phyloP scores from a whole-genome alignment of 768 basidiomycete species.

The Podaxis mareebaensis region DNA sequence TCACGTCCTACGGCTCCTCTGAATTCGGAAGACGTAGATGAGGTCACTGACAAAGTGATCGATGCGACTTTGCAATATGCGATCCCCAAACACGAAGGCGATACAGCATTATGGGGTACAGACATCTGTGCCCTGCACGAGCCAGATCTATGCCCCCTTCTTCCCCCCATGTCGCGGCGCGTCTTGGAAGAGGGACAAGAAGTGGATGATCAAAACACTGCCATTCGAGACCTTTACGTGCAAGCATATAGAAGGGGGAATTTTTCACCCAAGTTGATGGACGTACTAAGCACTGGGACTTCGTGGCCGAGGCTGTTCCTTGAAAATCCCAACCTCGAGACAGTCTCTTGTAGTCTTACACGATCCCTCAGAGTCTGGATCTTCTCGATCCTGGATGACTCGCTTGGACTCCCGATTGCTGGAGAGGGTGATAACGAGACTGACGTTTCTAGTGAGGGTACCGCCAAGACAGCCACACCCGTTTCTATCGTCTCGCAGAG shows the following conservation, averaged over 20 bases:
- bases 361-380: constrained; percentile 63
- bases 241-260: constrained; percentile 62
- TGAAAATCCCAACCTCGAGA: constrained; percentile 75
- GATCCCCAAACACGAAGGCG: constrained; percentile 58
- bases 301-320: constrained; percentile 76
- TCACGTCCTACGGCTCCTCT: constrained; percentile 46
- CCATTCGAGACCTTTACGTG: constrained; percentile 52
- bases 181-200: constrained; percentile 36
- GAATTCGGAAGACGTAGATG: constrained; percentile 63
- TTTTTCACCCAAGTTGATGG: constrained; percentile 57
- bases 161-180: constrained; percentile 51
- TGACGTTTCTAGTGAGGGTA: constrained; percentile 33
- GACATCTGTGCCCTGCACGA: constrained; percentile 64
- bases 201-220: constrained; percentile 23
- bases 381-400: constrained; percentile 68
- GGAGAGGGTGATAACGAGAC: not conserved
- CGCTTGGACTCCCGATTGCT: constrained; percentile 54
- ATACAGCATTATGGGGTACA: constrained; percentile 50
- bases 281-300: constrained; percentile 60
- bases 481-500: constrained; percentile 36
- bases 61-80: constrained; percentile 78
- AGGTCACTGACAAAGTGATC: constrained; percentile 68
- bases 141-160: constrained; percentile 54
- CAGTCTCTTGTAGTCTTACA: constrained; percentile 61
- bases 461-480: constrained; percentile 27